Base-by-base conservation (phyloP, 2,329 filamentous ascomycete genomes). In the Trichoderma sp. region DNA sequence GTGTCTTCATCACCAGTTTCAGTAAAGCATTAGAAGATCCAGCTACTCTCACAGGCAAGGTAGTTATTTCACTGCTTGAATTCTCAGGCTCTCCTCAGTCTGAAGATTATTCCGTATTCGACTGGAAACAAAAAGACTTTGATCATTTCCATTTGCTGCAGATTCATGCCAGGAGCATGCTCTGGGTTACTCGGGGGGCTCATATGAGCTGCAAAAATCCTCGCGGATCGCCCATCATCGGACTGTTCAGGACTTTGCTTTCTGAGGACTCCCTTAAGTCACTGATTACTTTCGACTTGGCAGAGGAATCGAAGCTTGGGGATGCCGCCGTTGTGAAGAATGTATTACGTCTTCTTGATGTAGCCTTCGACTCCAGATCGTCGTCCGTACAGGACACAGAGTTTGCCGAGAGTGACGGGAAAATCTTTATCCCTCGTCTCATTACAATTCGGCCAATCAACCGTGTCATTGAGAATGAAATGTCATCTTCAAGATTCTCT, bases 11-110 rank as follows among this genome's bases (percentile, higher is more conserved):
- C 1, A 68, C 74, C 34, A 68, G 58, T 7, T 39, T 70, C 1
- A 32, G 43, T 4, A 64, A 74, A 26, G 54, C 75, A 7, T n/a
- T 66, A 6, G 49, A 66, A 1, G 63, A 74, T 3, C 51, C 72
- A 2, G n/a, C 63, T 10, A 60, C 46, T 5, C 68, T 79, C 8
- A 68, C 73, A 8, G 71, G 72, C 37, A 76, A 74, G 21, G 70
- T 81, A 3, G 79, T 82, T 28, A 76, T 88, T 7, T 84, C 85
- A 1, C 77, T 87, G 0, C 74, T 85, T 1, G 85, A 87, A 56
- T 75, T 82, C 26, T 73, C 77, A 3, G 52, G 72, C 3, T 72
- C 73, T 1, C 18, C 18, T 43, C 70, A 76, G 6, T 63, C 77
- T 1, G 49, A 55, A 16, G 46, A 52, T 14, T 66, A 68, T 24